Base-by-base conservation (phyloP, 2,329 filamentous ascomycete genomes). In the Botryosphaeria dothidea region DNA sequence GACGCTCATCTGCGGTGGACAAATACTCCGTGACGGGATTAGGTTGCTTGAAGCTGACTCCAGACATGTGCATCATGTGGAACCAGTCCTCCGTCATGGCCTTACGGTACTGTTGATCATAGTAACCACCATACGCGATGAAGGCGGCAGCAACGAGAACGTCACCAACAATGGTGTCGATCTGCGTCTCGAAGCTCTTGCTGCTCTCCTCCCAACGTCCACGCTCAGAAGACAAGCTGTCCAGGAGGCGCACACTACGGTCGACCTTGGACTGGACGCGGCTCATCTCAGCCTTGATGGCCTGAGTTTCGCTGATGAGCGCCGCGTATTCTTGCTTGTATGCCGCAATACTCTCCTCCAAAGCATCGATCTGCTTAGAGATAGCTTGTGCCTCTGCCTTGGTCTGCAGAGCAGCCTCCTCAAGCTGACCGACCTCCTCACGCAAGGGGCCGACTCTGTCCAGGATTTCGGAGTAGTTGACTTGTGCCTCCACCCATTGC, bases 81-180 rank as follows among this genome's bases (percentile, higher is more conserved):
- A 95, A 85, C 95, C 95, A 99, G 77, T 99, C 95, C 70, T 99
- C 95, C 79, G 95, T 88, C 93, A 99, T 97, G 8, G 90, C 89
- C 81, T 97, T 97, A 74, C 95, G 90, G 87, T 97, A 98, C 67
- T 95, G 95, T 75, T 99, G 96, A 75, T 99, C 95, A 75, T 97
- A 99, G 58, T 98, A 89, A 79, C 95, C 95, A 74, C 92, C 92
- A 79, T 99, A 99, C 15, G 96, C 95, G 68, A 99, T 84, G 85
- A 98, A 98, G 8, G 94, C 96, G 4, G 96, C 92, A n/a, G 95
- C 95, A 58, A 97, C 90, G 67, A 99, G 85, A 57, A 97, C 94
- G 74, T 99, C 95, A 67, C 95, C 95, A 41, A 99, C 92, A 61
- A 99, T 88, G 2, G 95, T 99, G 77, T 92, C 91, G 75, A 99